Evolutionary conservation across 805 yeast species (phyloP), one percentile per base, ranked within the genome.

Genomic region (Saccharomycopsis sp.): DNA sequence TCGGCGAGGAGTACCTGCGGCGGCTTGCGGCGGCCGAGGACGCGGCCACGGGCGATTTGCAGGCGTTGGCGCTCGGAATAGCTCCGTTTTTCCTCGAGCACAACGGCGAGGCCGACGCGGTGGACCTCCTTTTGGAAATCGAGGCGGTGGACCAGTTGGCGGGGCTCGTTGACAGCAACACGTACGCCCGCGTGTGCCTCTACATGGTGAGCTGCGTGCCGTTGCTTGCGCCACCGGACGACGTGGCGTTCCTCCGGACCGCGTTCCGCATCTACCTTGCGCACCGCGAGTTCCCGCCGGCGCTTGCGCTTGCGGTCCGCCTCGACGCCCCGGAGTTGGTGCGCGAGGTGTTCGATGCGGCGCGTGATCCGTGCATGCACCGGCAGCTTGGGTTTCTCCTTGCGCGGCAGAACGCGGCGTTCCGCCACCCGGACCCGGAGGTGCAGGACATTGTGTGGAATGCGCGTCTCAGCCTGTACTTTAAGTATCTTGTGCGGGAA

Each of bases 91-190:
- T 94, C 74, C 78, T 94, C 64, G 84, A 89, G 68, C 97, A 92
- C 73, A 92, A 94, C 69, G 98, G 97, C 48, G 99, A 94, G 73
- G 97, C 97, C 20, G 99, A 94, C 69, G 99, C 99, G 1, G 96
- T 94, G 24, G 99, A 94, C 73, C 75, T 94, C 64, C 78, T 94
- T 62, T 77, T 91, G 59, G 99, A 94, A 72, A 82, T 94, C 57
- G 99, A 94, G 72, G 77, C 83, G 56, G 87, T 94, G 64, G 96
- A 89, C 66, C 82, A 84, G 68, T 76, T 94, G 63, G 85, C 94
- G 7, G 83, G 85, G 64, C 89, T 81, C 69, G 95, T 91, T 55
- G 98, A 94, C 70, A 85, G 84, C 58, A 79, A 84, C 67, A 89
- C 96, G 2, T 91, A 78, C 67, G 84, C 83, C 56, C 83, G 99